Evolutionary conservation across 352 stramenopile species (phyloP), one percentile per base, ranked within the genome.

Genomic region (Stramenopiles sp.): DNA sequence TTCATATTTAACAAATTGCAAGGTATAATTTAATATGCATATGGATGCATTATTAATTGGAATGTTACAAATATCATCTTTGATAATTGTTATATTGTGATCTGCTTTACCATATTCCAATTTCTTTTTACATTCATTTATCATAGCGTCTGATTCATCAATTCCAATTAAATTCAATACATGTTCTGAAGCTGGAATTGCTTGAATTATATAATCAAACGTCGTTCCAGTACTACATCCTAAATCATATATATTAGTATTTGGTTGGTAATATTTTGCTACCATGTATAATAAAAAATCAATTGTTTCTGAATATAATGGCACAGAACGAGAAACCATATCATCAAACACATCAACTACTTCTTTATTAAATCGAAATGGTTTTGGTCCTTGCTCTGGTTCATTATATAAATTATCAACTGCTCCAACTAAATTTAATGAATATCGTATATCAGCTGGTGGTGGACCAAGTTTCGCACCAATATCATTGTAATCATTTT

Each of bases 291-390:
- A 7, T 29, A 80, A 63, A 31, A 78, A 38, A 74, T 81, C 79
- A 23, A 78, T 78, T 7, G 81, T 79, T 23, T 81, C 79, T 13
- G 77, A 78, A 23, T 81, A 81, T n/a, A 81, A 20, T 20, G 79
- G 79, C 4, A 81, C 79, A 4, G 76, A 81, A 31, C 79, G 76
- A 43, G 69, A 78, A 30, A 81, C 79, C 79, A 81, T 81, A 79
- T 81, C 79, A 78, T 81, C 79, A n/a, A 81, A 81, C 1, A 81
- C 79, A 7, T 78, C 27, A 1, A 81, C 79, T 6, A 81, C 79
- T 74, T 81, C 69, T 7, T 73, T 38, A 23, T 81, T 81, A 74
- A 81, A 81, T 79, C 81, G 38, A 31, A 81, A 81, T 13, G 79
- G 79, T 78, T 81, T 74, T 30, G 79, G 79, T 53, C 38, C 38